These are phyloP conservation scores for Scytalidium sp. DNA, from an alignment of 2,329 filamentous ascomycete species.

Conservation along the genomic window DNA sequence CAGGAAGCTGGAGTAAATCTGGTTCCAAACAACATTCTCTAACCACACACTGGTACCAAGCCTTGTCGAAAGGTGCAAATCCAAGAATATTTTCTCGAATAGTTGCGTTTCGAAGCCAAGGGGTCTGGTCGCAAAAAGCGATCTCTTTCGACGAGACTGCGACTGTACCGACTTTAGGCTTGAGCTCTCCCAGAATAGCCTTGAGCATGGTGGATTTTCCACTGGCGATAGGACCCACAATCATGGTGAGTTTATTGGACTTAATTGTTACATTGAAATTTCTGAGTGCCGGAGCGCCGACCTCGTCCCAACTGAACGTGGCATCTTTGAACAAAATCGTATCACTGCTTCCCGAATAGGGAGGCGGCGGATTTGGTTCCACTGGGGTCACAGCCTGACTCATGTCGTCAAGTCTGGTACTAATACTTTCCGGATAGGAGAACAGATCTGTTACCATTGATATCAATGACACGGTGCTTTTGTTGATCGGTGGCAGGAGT, in stretches of 20 bases:
- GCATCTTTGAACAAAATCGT: not conserved
- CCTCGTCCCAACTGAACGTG: slow-evolving; percentile 7
- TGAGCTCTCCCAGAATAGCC: slow-evolving; percentile 37
- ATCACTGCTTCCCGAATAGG: too few relatives aligned
- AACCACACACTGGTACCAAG: slow-evolving; percentile 30
- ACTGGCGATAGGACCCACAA: slow-evolving; percentile 43
- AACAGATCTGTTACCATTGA: not conserved
- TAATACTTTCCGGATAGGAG: not conserved
- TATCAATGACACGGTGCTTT: not conserved
- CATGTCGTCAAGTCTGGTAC: not conserved
- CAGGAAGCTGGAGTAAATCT: slow-evolving; percentile 18
- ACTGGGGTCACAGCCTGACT: not conserved
- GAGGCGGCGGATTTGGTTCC: not conserved
- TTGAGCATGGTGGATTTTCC: slow-evolving; percentile 50
- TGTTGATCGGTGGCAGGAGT: not conserved
- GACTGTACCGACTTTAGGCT: not conserved
- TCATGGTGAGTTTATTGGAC: slow-evolving; percentile 3
- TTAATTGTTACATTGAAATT: slow-evolving; percentile 2
- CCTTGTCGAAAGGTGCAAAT: slow-evolving; percentile 29
- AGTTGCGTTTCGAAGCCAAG: slow-evolving; percentile 37
- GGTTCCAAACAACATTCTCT: slow-evolving; percentile 15
- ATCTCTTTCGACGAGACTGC: slow-evolving; percentile 16
- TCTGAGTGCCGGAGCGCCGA: not conserved
- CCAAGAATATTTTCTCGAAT: slow-evolving; percentile 37
- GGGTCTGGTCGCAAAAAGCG: slow-evolving; percentile 38